phyloP scores from a whole-genome alignment of 805 yeast species.

The Candida hungchunana region DNA sequence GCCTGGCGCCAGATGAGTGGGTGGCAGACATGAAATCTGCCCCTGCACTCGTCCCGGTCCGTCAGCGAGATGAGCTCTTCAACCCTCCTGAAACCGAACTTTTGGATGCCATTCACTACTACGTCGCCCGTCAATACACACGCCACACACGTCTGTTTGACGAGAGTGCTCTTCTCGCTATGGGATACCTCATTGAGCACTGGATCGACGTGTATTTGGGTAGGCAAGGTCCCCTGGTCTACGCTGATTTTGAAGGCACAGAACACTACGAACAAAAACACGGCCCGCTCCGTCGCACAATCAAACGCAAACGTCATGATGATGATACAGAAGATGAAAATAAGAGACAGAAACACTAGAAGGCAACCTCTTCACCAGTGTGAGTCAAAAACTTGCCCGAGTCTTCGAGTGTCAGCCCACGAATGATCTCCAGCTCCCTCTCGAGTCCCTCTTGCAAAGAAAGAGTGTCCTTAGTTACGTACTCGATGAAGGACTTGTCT shows the following conservation, averaged over 20 bases:
- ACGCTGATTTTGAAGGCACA: constrained; percentile 12
- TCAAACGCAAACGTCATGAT: constrained; percentile 1
- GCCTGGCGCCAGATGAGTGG: constrained; percentile 16
- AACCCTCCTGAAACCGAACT: constrained; percentile 24
- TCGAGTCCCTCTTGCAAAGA: constrained; percentile 16
- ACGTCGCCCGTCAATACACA: constrained; percentile 24
- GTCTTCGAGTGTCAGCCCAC: constrained; percentile 10
- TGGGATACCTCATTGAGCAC: constrained; percentile 34
- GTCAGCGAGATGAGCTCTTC: constrained; percentile 11
- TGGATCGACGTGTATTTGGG: constrained; percentile 30
- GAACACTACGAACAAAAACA: too few species aligned
- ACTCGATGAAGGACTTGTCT: constrained; percentile 9
- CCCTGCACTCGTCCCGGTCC: constrained; percentile 18
- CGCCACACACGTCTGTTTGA: constrained; percentile 28
- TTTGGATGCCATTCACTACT: constrained; percentile 34
- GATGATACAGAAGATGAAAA: neutral
- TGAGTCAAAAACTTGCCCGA: constrained; percentile 21
- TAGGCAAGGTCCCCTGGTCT: constrained; percentile 3
- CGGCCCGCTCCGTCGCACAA: too few species aligned
- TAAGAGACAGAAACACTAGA: constrained; percentile 5
- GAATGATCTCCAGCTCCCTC: constrained; percentile 17
- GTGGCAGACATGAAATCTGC: constrained; percentile 3
- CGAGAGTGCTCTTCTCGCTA: constrained; percentile 33
- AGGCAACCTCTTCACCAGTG: constrained; percentile 15
- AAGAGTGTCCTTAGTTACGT: constrained; percentile 10